These are phyloP conservation scores for Cyberlindnera japonica DNA, from an alignment of 805 yeast species.

Conservation along the genomic window DNA sequence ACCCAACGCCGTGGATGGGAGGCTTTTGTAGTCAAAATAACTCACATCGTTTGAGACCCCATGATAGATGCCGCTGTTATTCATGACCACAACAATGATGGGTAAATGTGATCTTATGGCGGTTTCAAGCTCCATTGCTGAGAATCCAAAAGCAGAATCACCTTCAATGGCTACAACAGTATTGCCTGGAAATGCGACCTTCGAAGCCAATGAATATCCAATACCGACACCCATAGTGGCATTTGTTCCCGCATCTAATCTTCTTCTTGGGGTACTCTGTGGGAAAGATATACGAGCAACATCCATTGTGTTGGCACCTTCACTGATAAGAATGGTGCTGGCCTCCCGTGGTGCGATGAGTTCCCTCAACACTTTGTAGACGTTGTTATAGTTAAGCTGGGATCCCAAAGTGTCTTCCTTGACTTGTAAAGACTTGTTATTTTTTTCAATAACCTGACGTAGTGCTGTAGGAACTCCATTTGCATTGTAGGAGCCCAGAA, in stretches of 20 bases:
- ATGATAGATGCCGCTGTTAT: slow-evolving; percentile 70
- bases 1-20: slow-evolving; percentile 60
- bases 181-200: slow-evolving; percentile 39
- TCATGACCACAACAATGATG: slow-evolving; percentile 59
- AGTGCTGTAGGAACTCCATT: slow-evolving; percentile 31
- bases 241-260: slow-evolving; percentile 72
- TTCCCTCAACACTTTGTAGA: slow-evolving; percentile 46
- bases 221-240: slow-evolving; percentile 78
- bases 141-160: slow-evolving; percentile 75
- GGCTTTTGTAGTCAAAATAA: slow-evolving; percentile 23
- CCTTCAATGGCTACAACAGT: slow-evolving; percentile 62
- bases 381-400: slow-evolving; percentile 47
- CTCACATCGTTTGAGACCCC: slow-evolving; percentile 44
- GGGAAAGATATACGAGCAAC: slow-evolving; percentile 60
- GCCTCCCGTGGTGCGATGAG: slow-evolving; percentile 30
- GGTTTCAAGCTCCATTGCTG: slow-evolving; percentile 71
- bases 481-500: slow-evolving; percentile 30
- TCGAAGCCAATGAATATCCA: slow-evolving; percentile 67
- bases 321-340: slow-evolving; percentile 47
- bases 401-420: slow-evolving; percentile 30
- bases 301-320: slow-evolving; percentile 82
- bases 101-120: slow-evolving; percentile 53
- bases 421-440: slow-evolving; percentile 30
- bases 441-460: slow-evolving; percentile 27
- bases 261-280: slow-evolving; percentile 44